These are phyloP conservation scores for Pleurotus cornucopiae DNA, from an alignment of 768 basidiomycete species.

Conservation along the genomic window DNA sequence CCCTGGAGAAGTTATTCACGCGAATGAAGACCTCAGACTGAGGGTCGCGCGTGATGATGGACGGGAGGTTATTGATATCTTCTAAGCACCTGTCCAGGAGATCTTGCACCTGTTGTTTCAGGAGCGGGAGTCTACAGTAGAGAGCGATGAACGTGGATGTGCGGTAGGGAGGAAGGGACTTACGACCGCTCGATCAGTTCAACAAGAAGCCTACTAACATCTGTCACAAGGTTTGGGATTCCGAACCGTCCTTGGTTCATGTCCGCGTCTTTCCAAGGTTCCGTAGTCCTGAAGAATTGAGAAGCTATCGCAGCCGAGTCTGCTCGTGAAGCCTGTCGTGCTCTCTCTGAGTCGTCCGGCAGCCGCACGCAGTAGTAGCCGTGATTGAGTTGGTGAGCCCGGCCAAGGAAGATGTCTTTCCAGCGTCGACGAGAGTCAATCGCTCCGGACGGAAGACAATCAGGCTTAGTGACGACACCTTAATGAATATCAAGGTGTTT, in stretches of 20 bases:
- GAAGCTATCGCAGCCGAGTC: constrained; percentile 33
- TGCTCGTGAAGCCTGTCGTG: constrained; percentile 24
- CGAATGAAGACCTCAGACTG: constrained; percentile 40
- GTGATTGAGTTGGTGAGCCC: constrained; percentile 38
- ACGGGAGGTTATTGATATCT: constrained; percentile 37
- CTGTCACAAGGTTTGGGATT: constrained; percentile 45
- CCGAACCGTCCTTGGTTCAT: constrained; percentile 48
- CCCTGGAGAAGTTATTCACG: constrained; percentile 38
- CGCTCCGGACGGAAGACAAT: constrained; percentile 42
- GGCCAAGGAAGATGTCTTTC: constrained; percentile 49
- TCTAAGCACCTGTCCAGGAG: constrained; percentile 30
- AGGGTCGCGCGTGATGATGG: constrained; percentile 30
- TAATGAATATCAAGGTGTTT: background rate
- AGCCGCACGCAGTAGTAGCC: constrained; percentile 68
- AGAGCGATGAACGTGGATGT: background rate
- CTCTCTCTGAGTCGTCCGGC: constrained; percentile 54
- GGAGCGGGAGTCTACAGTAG: constrained; percentile 39
- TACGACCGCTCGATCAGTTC: constrained; percentile 50
- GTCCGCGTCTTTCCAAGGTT: constrained; percentile 50
- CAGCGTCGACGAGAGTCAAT: constrained; percentile 37
- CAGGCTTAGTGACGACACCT: constrained; percentile 75
- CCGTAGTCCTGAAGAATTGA: constrained; percentile 40
- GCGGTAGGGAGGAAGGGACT: constrained; percentile 11
- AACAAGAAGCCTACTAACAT: constrained; percentile 50
- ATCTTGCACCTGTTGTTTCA: constrained; percentile 33